Conservation (phyloP, 257 asterid genomes). For the Jacaranda mimosifolia region DNA sequence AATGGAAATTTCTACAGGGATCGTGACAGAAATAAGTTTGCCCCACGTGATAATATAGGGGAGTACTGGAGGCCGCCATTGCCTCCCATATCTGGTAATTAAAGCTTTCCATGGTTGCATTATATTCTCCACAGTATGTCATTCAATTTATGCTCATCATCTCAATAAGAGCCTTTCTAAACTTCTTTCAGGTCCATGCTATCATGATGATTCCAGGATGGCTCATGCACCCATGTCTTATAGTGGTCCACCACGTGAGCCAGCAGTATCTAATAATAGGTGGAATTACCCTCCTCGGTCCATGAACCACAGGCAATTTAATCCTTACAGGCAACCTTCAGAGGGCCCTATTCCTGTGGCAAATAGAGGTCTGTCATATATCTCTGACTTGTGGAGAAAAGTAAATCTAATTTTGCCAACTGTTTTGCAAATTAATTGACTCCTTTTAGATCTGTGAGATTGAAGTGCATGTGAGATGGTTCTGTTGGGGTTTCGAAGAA, state of each 20-base stretch:
- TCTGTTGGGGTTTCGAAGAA: not conserved
- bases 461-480: conserved; percentile 2
- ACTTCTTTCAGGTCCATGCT: conserved; percentile 66
- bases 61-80: conserved; percentile 80
- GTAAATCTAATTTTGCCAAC: conserved; percentile 8
- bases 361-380: conserved; percentile 66
- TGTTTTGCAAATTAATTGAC: conserved; percentile 18
- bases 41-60: conserved; percentile 57
- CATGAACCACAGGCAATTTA: conserved; percentile 60
- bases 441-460: conserved; percentile 13
- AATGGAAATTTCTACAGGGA: conserved; percentile 68
- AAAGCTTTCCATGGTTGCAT: no score
- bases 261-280: conserved; percentile 56
- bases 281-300: conserved; percentile 75
- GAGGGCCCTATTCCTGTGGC: conserved; percentile 80
- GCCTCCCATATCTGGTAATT: conserved; percentile 66
- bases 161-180: conserved; percentile 17
- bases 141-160: conserved; percentile 10
- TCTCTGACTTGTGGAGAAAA: conserved; percentile 14
- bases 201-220: conserved; percentile 64
- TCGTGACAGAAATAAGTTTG: conserved; percentile 59
- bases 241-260: conserved; percentile 65
- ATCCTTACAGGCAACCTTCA: conserved; percentile 68
- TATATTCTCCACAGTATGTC: not conserved
- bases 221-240: conserved; percentile 56